phyloP scores from a whole-genome alignment of 106 monocot species.

The Platanthera zijinensis region DNA sequence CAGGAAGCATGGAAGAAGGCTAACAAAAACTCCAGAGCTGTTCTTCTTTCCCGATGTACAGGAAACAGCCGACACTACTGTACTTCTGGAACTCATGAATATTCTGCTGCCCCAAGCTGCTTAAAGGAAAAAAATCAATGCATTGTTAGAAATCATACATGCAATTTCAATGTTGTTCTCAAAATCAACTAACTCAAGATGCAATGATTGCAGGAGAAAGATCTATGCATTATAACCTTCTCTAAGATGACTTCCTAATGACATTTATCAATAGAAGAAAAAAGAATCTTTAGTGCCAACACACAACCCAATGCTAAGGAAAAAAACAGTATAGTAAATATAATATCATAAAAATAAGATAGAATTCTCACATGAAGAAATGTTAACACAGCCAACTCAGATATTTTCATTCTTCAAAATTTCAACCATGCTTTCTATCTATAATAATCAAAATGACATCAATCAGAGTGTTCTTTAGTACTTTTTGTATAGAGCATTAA shows the following conservation, averaged over 20 bases:
- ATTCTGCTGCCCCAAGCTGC: conserved; percentile 45
- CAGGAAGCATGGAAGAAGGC: conserved; percentile 61
- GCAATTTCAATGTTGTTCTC: background rate
- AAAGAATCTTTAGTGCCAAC: background rate
- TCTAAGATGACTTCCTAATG: background rate
- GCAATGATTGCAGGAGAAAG: background rate
- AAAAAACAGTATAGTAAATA: background rate
- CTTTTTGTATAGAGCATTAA: background rate
- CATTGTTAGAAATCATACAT: background rate
- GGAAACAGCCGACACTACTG: conserved; percentile 75
- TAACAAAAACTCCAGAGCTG: conserved; percentile 37
- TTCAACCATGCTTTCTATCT: background rate
- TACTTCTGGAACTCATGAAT: conserved; percentile 91
- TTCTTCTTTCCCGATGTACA: conserved; percentile 82
- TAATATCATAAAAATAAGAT: background rate
- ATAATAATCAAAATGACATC: background rate
- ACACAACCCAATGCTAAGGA: background rate
- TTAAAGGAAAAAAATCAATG: background rate
- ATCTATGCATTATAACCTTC: background rate
- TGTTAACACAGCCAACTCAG: background rate
- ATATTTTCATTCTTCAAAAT: background rate
- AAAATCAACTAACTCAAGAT: background rate
- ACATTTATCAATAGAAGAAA: background rate
- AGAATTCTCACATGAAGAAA: background rate
- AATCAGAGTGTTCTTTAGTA: background rate